A percentile compares a stretch with the other conserved stretches of the same genome.
Evolutionary conservation across 2,329 filamentous ascomycete species (phyloP).

Genomic region (Akanthomyces muscarius): DNA sequence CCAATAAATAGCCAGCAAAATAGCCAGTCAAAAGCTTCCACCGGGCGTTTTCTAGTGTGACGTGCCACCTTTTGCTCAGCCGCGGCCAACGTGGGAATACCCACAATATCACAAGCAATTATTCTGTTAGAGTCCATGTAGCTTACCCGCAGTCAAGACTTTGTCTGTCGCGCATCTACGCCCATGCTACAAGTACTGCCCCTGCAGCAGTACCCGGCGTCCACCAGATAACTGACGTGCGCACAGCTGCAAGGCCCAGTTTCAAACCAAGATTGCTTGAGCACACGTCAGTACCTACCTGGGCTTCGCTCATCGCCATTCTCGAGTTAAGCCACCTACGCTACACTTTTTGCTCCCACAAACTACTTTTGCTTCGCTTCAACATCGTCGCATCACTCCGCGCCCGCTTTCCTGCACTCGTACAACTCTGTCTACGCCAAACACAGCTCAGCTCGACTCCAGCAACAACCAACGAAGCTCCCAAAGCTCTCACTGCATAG

Average conservation of each 20-base stretch:
- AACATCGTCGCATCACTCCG: slow-evolving; percentile 13
- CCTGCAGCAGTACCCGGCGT: slow-evolving; percentile 2
- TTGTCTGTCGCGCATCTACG: neutral
- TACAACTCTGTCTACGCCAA: neutral
- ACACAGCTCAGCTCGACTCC: neutral
- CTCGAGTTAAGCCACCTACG: slow-evolving; percentile 31
- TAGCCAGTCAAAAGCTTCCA: neutral
- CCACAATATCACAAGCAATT: slow-evolving; percentile 16
- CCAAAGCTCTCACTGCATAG: neutral
- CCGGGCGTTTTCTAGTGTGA: neutral
- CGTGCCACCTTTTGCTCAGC: slow-evolving; percentile 5
- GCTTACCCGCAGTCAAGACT: neutral
- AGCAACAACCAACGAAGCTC: neutral
- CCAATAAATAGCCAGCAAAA: neutral
- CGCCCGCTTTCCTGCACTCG: neutral
- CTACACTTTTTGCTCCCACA: slow-evolving; percentile 24
- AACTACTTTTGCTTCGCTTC: slow-evolving; percentile 11
- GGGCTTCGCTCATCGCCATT: slow-evolving; percentile 24
- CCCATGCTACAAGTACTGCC: neutral
- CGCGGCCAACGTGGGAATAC: slow-evolving; percentile 2
- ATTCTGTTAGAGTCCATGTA: slow-evolving; percentile 8
- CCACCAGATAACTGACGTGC: slow-evolving; percentile 6
- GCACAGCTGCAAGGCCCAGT: slow-evolving; percentile 12
- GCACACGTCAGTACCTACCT: slow-evolving; percentile 20
- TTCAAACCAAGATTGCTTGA: slow-evolving; percentile 19